Percentiles rank a stretch among this genome's conserved stretches.
Evolutionary conservation across 176 grass and related monocot species (phyloP).

Genomic region (Carex parvula): DNA sequence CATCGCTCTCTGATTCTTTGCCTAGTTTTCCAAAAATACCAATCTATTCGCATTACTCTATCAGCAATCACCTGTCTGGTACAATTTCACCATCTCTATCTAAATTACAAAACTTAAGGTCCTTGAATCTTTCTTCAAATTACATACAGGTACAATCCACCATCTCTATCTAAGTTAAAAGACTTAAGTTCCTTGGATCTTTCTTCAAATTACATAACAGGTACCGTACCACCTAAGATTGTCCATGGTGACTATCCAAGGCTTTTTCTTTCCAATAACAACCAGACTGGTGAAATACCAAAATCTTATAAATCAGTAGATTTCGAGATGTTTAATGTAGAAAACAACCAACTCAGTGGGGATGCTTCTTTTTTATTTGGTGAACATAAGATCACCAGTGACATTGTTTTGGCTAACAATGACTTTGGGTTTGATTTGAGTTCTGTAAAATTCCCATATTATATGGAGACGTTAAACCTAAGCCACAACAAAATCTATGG

Average conservation of each 20-base stretch:
- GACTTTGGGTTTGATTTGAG: constrained; percentile 10
- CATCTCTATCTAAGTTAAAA: background rate
- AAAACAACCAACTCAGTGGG: background rate
- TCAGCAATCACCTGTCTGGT: too few species aligned
- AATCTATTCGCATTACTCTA: too few species aligned
- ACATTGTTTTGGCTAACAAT: constrained; percentile 3
- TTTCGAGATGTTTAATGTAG: background rate
- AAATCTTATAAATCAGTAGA: background rate
- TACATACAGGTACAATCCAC: background rate
- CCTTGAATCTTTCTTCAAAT: too few species aligned
- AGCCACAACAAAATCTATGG: constrained; percentile 20
- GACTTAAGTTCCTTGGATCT: background rate
- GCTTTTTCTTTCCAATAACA: background rate
- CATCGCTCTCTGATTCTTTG: too few species aligned
- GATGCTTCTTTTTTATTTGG: constrained; percentile 22
- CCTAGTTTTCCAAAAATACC: too few species aligned
- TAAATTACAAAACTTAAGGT: too few species aligned
- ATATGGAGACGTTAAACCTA: background rate
- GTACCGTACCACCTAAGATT: background rate
- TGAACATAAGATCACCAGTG: background rate
- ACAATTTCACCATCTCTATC: too few species aligned
- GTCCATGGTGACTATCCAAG: background rate
- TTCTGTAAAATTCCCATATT: background rate
- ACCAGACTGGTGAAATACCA: background rate
- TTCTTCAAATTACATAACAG: background rate